Evolutionary conservation across 1,284 basidiomycete species (phyloP).

Genomic region (Pseudozyma thailandica): DNA sequence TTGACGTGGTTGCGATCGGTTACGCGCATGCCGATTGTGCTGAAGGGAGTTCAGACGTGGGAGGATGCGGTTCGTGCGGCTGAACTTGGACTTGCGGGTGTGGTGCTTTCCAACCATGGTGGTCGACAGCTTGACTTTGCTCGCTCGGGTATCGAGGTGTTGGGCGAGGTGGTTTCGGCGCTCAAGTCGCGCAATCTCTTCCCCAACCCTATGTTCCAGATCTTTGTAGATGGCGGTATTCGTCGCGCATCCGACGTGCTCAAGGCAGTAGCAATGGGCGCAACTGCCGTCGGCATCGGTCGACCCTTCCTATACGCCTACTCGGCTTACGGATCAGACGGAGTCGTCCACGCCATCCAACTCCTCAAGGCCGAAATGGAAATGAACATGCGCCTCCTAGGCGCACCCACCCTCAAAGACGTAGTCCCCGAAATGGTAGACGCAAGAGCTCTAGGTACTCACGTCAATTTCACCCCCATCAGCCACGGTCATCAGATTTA

Average conservation of each 20-base stretch:
- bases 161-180: conserved; percentile 84
- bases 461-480: conserved; percentile 49
- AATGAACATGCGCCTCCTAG: conserved; percentile 81
- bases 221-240: conserved; percentile 90
- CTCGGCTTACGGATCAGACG: conserved; percentile 85
- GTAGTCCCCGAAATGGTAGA: conserved; percentile 82
- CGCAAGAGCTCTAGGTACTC: conserved; percentile 72
- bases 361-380: conserved; percentile 83
- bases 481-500: conserved; percentile 55
- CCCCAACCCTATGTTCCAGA: conserved; percentile 73
- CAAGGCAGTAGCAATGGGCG: conserved; percentile 92
- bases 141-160: conserved; percentile 65
- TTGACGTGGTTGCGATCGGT: conserved; percentile 81
- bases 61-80: conserved; percentile 77
- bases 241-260: conserved; percentile 79
- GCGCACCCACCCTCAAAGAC: conserved; percentile 77
- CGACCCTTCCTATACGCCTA: conserved; percentile 89
- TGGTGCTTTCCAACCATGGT: conserved; percentile 70
- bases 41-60: conserved; percentile 77
- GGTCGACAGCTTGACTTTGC: conserved; percentile 66
- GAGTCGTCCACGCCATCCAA: conserved; percentile 78
- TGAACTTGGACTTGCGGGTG: conserved; percentile 72
- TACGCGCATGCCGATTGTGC: conserved; percentile 81
- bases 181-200: conserved; percentile 76
- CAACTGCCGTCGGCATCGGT: conserved; percentile 87